Percentiles rank a stretch among this genome's conserved stretches.
phyloP scores from a whole-genome alignment of 2,329 filamentous ascomycete species.

The Nannizziopsis barbatae region DNA sequence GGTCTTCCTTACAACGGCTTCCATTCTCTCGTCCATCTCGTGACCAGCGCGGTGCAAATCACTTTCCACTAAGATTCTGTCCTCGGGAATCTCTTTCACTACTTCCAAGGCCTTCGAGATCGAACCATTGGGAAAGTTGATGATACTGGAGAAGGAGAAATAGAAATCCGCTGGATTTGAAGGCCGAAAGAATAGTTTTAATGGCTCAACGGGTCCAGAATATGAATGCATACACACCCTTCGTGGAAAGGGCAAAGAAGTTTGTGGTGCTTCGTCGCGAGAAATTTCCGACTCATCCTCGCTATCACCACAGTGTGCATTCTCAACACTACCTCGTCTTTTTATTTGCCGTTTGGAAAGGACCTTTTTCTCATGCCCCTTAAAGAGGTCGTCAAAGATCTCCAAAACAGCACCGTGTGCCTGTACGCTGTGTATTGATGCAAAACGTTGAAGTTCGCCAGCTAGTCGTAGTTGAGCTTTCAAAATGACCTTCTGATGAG shows the following conservation, averaged over 20 bases:
- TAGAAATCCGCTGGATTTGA: constrained; percentile 65
- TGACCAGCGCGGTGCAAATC: constrained; percentile 75
- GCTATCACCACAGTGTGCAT: constrained; percentile 22
- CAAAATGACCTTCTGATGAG: constrained; percentile 49
- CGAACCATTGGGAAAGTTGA: constrained; percentile 57
- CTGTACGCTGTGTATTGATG: constrained; percentile 54
- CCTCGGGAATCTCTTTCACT: constrained; percentile 61
- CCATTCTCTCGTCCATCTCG: constrained; percentile 65
- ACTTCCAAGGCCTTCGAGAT: constrained; percentile 52
- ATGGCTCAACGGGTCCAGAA: constrained; percentile 61
- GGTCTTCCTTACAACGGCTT: constrained; percentile 63
- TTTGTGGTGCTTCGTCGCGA: constrained; percentile 11
- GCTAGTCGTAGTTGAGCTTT: constrained; percentile 48
- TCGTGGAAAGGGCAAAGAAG: constrained; percentile 61
- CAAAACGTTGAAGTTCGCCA: constrained; percentile 46
- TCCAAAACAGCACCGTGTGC: constrained; percentile 51
- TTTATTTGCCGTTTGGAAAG: constrained; percentile 41
- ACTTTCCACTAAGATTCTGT: constrained; percentile 75
- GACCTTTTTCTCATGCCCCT: constrained; percentile 43
- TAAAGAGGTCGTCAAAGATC: constrained; percentile 46
- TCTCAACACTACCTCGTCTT: constrained; percentile 24
- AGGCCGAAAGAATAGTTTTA: constrained; percentile 66
- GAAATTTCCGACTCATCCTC: constrained; percentile 19
- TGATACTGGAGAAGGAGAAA: constrained; percentile 75
- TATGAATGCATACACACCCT: constrained; percentile 91